A percentile compares a stretch with the other conserved stretches of the same genome.
Evolutionary conservation across 2,329 filamentous ascomycete genomes (phyloP).

Genomic region (Nannizziopsis barbatae): DNA sequence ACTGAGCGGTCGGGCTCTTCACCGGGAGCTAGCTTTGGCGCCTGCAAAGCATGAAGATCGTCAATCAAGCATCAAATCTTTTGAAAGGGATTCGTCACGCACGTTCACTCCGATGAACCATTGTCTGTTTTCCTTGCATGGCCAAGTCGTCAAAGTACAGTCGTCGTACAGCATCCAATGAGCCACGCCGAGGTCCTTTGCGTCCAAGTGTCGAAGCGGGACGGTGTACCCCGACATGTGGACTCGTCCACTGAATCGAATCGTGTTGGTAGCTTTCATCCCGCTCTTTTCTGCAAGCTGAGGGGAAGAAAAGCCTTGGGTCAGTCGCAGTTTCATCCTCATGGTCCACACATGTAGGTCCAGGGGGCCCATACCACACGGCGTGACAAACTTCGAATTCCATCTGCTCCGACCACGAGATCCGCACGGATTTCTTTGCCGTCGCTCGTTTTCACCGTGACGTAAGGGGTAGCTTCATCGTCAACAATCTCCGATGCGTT

Average conservation of each 20-base stretch:
- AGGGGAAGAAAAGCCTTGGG: not conserved
- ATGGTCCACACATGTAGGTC: not conserved
- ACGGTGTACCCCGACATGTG: constrained; percentile 12
- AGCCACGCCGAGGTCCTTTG: constrained; percentile 5
- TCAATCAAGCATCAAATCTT: not conserved
- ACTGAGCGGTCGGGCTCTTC: constrained; percentile 10
- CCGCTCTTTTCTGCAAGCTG: constrained; percentile 10
- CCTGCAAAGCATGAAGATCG: not conserved
- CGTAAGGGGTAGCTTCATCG: constrained; percentile 5
- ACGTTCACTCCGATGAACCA: constrained; percentile 12
- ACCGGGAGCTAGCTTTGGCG: constrained; percentile 7
- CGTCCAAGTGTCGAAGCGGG: constrained; percentile 5
- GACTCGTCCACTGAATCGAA: constrained; percentile 10
- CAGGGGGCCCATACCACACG: constrained; percentile 5
- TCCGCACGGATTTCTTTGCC: constrained; percentile 8
- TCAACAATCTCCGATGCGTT: constrained; percentile 8
- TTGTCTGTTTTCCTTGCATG: constrained; percentile 11
- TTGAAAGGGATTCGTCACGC: not conserved
- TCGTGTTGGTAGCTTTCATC: constrained; percentile 11
- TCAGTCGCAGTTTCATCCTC: not conserved
- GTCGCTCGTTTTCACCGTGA: constrained; percentile 9
- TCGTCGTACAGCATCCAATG: constrained; percentile 12
- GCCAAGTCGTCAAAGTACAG: constrained; percentile 10
- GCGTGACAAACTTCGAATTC: constrained; percentile 10
- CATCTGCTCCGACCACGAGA: constrained; percentile 11